Percentiles rank a stretch among this genome's conserved stretches.
Evolutionary conservation across 2,329 filamentous ascomycete genomes (phyloP).

Genomic region (Xylaria multiplex): DNA sequence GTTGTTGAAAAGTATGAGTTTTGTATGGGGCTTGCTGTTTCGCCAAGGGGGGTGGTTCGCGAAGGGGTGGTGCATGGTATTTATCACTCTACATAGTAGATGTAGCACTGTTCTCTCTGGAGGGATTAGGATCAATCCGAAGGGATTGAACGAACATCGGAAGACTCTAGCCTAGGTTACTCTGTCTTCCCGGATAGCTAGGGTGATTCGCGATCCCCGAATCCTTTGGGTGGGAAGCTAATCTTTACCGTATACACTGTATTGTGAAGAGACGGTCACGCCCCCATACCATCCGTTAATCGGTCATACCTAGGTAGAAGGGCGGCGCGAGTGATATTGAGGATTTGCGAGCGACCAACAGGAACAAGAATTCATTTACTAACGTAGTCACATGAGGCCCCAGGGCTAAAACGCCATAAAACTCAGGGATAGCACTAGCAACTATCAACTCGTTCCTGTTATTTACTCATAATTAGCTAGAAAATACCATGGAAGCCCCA

Average conservation of each 20-base stretch:
- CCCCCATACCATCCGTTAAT: too few relatives aligned
- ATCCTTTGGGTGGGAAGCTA: background rate
- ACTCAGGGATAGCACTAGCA: background rate
- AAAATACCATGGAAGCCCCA: too few relatives aligned
- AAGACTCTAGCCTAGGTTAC: too few relatives aligned
- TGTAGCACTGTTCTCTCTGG: background rate
- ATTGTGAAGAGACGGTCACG: too few relatives aligned
- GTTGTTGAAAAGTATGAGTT: too few relatives aligned
- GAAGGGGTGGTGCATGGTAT: too few relatives aligned
- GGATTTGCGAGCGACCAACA: background rate
- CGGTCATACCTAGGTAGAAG: background rate
- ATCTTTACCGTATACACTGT: background rate
- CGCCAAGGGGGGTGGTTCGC: too few relatives aligned
- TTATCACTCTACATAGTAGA: too few relatives aligned
- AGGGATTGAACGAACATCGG: too few relatives aligned
- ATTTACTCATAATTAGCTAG: too few relatives aligned
- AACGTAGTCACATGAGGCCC: background rate
- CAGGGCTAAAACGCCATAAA: background rate
- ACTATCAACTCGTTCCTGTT: background rate
- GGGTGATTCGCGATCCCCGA: background rate
- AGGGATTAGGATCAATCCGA: background rate
- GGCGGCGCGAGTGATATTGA: background rate
- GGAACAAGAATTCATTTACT: background rate
- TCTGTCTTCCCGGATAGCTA: too few relatives aligned
- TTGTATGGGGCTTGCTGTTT: too few relatives aligned